A percentile compares a stretch with the other conserved stretches of the same genome.
These are phyloP conservation scores for Tolypocladium sp. DNA, from an alignment of 2,329 filamentous ascomycete species.

Conservation along the genomic window DNA sequence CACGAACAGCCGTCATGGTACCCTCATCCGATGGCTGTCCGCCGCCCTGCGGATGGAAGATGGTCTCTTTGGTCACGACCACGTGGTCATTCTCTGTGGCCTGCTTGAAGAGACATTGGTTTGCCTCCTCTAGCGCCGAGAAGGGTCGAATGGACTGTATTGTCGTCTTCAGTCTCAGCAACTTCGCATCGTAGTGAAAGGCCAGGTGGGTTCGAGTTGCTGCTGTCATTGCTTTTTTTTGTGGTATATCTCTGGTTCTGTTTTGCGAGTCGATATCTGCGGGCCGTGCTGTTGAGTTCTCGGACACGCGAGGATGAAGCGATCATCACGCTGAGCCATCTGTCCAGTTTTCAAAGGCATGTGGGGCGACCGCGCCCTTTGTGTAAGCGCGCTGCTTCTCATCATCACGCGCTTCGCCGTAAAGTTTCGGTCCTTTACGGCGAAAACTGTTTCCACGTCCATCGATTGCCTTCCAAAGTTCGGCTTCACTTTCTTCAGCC, in stretches of 20 bases:
- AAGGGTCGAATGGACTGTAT: slow-evolving; percentile 40
- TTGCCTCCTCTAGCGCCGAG: slow-evolving; percentile 37
- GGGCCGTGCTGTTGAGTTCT: neutral
- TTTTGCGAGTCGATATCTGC: neutral
- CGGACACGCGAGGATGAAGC: neutral
- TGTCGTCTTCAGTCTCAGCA: slow-evolving; percentile 30
- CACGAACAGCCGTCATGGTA: slow-evolving; percentile 36
- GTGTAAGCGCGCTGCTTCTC: neutral
- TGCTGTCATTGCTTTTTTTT: neutral
- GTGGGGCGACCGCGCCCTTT: neutral
- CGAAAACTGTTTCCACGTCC: neutral
- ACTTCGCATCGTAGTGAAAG: slow-evolving; percentile 33
- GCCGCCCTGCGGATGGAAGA: slow-evolving; percentile 68
- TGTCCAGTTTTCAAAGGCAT: neutral
- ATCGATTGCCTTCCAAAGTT: neutral
- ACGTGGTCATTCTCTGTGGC: slow-evolving; percentile 40
- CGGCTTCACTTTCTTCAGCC: neutral
- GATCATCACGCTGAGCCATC: neutral
- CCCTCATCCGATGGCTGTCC: slow-evolving; percentile 65
- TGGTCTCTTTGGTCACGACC: slow-evolving; percentile 55
- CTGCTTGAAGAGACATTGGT: slow-evolving; percentile 50
- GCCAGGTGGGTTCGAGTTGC: slow-evolving; percentile 28
- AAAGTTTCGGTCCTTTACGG: neutral
- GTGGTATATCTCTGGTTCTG: neutral
- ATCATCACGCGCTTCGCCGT: neutral